Evolutionary conservation across 805 yeast species (phyloP).

Genomic region (Cyberlindnera mycetangii): DNA sequence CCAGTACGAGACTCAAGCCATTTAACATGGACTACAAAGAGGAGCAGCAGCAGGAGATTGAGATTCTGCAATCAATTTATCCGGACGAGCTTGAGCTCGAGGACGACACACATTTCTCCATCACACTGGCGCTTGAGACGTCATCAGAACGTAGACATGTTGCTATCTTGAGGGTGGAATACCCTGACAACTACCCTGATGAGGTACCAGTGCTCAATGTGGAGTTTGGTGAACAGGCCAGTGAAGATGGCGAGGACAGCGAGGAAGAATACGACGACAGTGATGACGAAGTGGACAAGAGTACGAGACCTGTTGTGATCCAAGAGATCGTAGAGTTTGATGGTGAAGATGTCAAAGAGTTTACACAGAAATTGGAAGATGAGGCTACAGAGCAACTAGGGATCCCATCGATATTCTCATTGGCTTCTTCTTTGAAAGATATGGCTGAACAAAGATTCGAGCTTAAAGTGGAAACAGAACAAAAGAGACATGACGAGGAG

Average conservation of each 20-base stretch:
- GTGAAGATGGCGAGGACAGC: conserved; percentile 20
- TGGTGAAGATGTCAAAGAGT: conserved; percentile 40
- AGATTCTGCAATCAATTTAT: conserved; percentile 84
- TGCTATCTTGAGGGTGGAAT: conserved; percentile 56
- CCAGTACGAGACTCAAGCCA: too few relatives aligned
- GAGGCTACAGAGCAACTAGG: conserved; percentile 82
- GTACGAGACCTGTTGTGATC: conserved; percentile 47
- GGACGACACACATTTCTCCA: conserved; percentile 45
- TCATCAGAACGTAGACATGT: conserved; percentile 56
- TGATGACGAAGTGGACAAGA: conserved; percentile 40
- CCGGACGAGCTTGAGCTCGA: conserved; percentile 72
- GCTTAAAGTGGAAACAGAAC: conserved; percentile 50
- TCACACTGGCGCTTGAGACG: conserved; percentile 66
- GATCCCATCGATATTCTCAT: conserved; percentile 85
- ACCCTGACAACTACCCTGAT: conserved; percentile 83
- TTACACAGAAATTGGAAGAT: conserved; percentile 41
- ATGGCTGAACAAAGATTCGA: conserved; percentile 68
- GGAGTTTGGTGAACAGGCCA: conserved; percentile 33
- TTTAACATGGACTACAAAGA: conserved; percentile 78
- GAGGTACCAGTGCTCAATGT: conserved; percentile 60
- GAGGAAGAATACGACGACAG: conserved; percentile 42
- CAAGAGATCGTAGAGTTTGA: conserved; percentile 59
- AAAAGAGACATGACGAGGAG: conserved; percentile 55
- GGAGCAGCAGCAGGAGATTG: conserved; percentile 88
- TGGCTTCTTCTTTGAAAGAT: conserved; percentile 77